Conservation (phyloP, 768 basidiomycete species). For the Podaxis sp. region DNA sequence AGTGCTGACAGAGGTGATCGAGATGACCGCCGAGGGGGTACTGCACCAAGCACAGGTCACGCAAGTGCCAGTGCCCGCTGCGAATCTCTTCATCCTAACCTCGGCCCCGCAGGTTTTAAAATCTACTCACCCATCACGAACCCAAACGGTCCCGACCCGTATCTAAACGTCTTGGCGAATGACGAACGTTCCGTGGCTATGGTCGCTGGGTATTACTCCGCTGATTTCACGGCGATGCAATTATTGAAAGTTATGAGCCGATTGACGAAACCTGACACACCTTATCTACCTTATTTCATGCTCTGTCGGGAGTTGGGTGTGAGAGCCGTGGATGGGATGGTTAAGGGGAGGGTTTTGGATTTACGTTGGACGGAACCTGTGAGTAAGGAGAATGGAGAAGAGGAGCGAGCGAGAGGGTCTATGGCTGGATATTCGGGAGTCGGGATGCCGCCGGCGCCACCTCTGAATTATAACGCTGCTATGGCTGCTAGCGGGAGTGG, state of each 20-base stretch:
- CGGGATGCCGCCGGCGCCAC: conserved; percentile 8
- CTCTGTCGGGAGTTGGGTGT: conserved; percentile 84
- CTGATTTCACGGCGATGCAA: conserved; percentile 77
- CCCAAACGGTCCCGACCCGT: conserved; percentile 26
- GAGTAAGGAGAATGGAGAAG: conserved; percentile 48
- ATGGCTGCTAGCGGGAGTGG: conserved; percentile 14
- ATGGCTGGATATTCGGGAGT: conserved; percentile 10
- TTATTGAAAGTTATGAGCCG: conserved; percentile 81
- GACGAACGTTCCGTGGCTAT: conserved; percentile 32
- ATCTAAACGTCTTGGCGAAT: conserved; percentile 16
- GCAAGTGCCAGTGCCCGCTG: conserved; percentile 35
- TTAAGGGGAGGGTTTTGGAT: conserved; percentile 72
- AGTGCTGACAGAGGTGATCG: conserved; percentile 4
- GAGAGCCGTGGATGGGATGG: conserved; percentile 81
- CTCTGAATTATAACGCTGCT: conserved; percentile 10
- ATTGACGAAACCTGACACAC: conserved; percentile 60
- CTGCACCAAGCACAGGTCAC: conserved; percentile 19
- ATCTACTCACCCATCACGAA: conserved; percentile 49
- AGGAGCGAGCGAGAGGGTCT: conserved; percentile 16
- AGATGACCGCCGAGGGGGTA: conserved; percentile 21
- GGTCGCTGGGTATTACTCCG: conserved; percentile 46
- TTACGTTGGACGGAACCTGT: conserved; percentile 75
- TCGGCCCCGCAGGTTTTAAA: conserved; percentile 63
- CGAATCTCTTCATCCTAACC: conserved; percentile 55
- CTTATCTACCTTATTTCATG: conserved; percentile 74